Evolutionary conservation across 1,284 basidiomycete genomes (phyloP).

Genomic region (Coniophora puteana): DNA sequence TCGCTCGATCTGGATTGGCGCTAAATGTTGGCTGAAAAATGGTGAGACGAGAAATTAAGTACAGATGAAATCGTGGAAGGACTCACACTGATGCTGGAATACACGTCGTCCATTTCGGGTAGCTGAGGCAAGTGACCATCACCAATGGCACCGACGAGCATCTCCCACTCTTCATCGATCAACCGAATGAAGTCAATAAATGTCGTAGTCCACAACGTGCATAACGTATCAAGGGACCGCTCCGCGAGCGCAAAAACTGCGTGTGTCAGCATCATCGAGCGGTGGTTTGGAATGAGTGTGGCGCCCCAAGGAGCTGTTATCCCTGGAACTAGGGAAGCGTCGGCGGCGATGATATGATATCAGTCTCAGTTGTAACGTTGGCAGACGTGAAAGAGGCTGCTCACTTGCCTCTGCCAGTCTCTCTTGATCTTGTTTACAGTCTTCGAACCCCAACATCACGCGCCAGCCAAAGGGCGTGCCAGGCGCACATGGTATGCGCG

Average conservation of each 20-base stretch:
- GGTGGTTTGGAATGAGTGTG: slow-evolving; percentile 2
- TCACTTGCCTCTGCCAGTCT: too few species aligned
- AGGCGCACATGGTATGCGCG: too few species aligned
- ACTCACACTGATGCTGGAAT: slow-evolving; percentile 8
- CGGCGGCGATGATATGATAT: too few species aligned
- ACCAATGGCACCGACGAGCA: slow-evolving; percentile 9
- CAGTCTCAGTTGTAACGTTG: too few species aligned
- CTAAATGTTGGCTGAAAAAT: slow-evolving; percentile 7
- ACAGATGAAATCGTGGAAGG: background rate
- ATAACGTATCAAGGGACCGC: slow-evolving; percentile 5
- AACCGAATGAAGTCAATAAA: slow-evolving; percentile 11
- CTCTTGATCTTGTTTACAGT: too few species aligned
- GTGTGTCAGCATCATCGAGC: slow-evolving; percentile 10
- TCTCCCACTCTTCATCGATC: slow-evolving; percentile 11
- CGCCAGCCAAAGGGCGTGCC: too few species aligned
- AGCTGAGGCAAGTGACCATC: slow-evolving; percentile 10
- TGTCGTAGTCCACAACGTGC: background rate
- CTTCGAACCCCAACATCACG: too few species aligned
- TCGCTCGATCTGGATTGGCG: slow-evolving; percentile 12
- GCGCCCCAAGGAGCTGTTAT: slow-evolving; percentile 7
- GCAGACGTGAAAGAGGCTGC: too few species aligned
- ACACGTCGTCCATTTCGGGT: slow-evolving; percentile 7
- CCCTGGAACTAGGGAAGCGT: slow-evolving; percentile 7
- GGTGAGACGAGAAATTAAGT: background rate
- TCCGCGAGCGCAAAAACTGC: slow-evolving; percentile 12